Evolutionary conservation across 768 basidiomycete species (phyloP).

Genomic region (Lactarius evosmus): DNA sequence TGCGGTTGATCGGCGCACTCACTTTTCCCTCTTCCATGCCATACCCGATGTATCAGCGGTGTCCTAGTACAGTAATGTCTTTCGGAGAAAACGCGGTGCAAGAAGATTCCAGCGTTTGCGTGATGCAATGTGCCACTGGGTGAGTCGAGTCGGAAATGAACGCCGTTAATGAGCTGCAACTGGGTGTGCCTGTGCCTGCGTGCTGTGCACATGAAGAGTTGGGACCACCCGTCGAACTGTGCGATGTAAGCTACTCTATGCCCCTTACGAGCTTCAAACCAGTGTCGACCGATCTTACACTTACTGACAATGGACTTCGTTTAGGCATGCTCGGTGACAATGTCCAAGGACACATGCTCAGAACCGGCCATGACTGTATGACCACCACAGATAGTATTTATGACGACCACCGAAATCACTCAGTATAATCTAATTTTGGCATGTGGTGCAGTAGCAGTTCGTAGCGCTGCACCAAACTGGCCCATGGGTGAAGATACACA

Average conservation of each 20-base stretch:
- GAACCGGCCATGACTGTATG: not conserved
- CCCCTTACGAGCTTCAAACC: not conserved
- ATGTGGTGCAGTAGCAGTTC: not conserved
- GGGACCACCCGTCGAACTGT: not conserved
- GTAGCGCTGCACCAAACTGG: not conserved
- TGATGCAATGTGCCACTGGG: not conserved
- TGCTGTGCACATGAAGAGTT: conserved; percentile 9
- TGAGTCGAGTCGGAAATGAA: not conserved
- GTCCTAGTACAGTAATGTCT: not conserved
- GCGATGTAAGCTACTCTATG: not conserved
- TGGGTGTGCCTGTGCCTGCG: conserved; percentile 20
- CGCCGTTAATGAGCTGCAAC: not conserved
- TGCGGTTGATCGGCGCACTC: conserved; percentile 16
- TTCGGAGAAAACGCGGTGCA: conserved; percentile 9
- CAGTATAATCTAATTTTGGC: not conserved
- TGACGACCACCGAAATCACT: not conserved
- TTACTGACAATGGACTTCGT: not conserved
- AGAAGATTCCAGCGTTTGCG: not conserved
- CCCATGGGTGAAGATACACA: not conserved
- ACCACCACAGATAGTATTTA: not conserved
- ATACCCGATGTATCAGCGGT: not conserved
- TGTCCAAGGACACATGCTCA: not conserved
- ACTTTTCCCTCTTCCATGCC: not conserved
- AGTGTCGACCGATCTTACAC: not conserved
- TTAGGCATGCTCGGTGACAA: not conserved